A percentile compares a stretch with the other conserved stretches of the same genome.
phyloP scores from a whole-genome alignment of 257 asterid genomes.

The Orobanche coerulescens region DNA sequence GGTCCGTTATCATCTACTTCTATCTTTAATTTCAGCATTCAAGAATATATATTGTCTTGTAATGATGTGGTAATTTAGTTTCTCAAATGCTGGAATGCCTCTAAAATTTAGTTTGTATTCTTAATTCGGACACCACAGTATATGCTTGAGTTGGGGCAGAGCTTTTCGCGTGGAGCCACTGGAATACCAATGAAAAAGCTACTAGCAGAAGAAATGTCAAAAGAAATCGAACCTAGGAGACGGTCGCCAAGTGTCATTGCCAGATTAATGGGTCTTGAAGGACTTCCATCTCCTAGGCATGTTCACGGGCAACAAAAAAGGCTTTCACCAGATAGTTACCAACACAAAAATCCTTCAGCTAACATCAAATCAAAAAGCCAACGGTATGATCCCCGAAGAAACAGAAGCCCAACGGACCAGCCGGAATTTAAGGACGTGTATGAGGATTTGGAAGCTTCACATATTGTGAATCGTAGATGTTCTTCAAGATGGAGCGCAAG shows the following conservation, averaged over 20 bases:
- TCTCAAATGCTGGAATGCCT: slow-evolving; percentile 10
- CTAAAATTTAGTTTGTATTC: slow-evolving; percentile 9
- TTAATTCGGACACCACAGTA: slow-evolving; percentile 32
- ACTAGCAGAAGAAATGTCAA: slow-evolving; percentile 67
- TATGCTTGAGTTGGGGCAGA: slow-evolving; percentile 43
- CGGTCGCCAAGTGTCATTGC: slow-evolving; percentile 60
- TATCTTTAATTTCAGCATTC: neutral
- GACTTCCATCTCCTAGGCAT: slow-evolving; percentile 54
- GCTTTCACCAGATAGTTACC: slow-evolving; percentile 38
- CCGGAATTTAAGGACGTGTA: slow-evolving; percentile 67
- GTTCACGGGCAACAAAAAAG: slow-evolving; percentile 44
- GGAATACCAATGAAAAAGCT: slow-evolving; percentile 67
- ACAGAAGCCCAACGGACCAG: slow-evolving; percentile 43
- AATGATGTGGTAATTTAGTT: neutral
- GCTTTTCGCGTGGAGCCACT: slow-evolving; percentile 31
- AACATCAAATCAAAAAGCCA: slow-evolving; percentile 26
- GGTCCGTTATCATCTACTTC: slow-evolving; percentile 32
- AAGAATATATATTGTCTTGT: neutral
- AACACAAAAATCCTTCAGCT: slow-evolving; percentile 26
- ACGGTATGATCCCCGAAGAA: slow-evolving; percentile 25
- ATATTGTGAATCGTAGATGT: slow-evolving; percentile 46
- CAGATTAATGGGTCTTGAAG: slow-evolving; percentile 81
- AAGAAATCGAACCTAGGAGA: slow-evolving; percentile 55
- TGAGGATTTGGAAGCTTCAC: slow-evolving; percentile 88
- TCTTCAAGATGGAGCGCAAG: slow-evolving; percentile 58